Evolutionary conservation across 2,329 filamentous ascomycete genomes (phyloP).

Genomic region (Chaetomium sp.): DNA sequence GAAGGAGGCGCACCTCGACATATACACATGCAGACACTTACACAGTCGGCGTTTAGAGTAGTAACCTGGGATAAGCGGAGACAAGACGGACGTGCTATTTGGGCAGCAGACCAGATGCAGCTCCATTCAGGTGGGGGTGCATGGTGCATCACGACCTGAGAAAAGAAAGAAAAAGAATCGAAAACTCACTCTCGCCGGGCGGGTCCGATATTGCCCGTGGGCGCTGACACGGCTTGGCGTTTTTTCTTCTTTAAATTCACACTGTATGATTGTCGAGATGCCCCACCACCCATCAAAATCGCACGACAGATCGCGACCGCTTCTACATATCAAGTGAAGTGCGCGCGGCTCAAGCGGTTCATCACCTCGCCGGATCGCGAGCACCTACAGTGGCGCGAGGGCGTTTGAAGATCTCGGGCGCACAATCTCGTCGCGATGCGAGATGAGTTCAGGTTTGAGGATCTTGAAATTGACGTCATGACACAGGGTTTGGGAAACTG

Average conservation of each 20-base stretch:
- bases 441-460: neutral
- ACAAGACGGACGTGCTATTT: neutral
- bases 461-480: slow-evolving; percentile 24
- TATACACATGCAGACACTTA: neutral
- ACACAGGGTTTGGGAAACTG: neutral
- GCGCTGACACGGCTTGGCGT: neutral
- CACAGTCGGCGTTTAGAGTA: neutral
- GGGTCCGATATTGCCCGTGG: neutral
- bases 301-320: neutral
- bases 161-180: neutral
- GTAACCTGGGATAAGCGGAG: neutral
- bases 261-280: slow-evolving; percentile 6
- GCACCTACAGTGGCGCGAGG: neutral
- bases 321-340: neutral
- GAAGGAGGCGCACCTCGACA: neutral
- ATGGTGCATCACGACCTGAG: neutral
- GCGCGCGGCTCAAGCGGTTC: neutral
- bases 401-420: neutral
- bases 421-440: neutral
- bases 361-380: neutral
- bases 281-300: neutral
- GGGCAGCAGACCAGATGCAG: neutral
- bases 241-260: neutral
- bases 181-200: neutral
- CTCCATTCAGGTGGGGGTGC: neutral